Conservation (phyloP, 1,139 yeast genomes). For the Protomyces inouyei region DNA sequence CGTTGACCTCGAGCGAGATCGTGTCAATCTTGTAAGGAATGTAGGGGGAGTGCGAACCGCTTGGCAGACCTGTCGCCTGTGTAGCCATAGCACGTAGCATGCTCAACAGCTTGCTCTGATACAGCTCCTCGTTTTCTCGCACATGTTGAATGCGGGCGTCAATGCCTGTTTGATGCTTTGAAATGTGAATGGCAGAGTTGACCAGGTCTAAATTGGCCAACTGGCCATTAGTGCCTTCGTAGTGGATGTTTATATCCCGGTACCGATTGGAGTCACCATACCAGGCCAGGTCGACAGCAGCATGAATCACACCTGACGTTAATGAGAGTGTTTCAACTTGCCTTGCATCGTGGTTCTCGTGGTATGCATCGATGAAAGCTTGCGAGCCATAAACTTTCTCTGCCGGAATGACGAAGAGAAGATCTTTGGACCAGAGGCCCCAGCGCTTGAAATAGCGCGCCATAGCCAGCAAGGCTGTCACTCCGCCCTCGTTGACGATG, state of each 20-base stretch:
- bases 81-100: conserved; percentile 60
- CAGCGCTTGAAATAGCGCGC: conserved; percentile 75
- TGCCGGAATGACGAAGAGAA: conserved; percentile 76
- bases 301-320: conserved; percentile 94
- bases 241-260: conserved; percentile 67
- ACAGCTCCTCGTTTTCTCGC: conserved; percentile 46
- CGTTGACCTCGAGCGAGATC: conserved; percentile 66
- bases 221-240: conserved; percentile 92
- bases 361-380: conserved; percentile 93
- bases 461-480: conserved; percentile 65
- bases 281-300: conserved; percentile 81
- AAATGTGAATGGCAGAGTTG: conserved; percentile 68
- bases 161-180: conserved; percentile 65
- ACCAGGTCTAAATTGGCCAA: conserved; percentile 87
- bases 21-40: conserved; percentile 57
- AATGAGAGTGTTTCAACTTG: conserved; percentile 53
- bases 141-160: conserved; percentile 62
- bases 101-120: conserved; percentile 49
- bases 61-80: conserved; percentile 57
- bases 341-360: conserved; percentile 37
- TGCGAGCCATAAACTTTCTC: conserved; percentile 67
- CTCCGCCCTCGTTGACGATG: conserved; percentile 67
- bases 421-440: conserved; percentile 94
- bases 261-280: conserved; percentile 63
- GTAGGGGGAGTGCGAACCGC: conserved; percentile 28